phyloP scores from a whole-genome alignment of 306 rosid species.

The Psophocarpus tetragonolobus region DNA sequence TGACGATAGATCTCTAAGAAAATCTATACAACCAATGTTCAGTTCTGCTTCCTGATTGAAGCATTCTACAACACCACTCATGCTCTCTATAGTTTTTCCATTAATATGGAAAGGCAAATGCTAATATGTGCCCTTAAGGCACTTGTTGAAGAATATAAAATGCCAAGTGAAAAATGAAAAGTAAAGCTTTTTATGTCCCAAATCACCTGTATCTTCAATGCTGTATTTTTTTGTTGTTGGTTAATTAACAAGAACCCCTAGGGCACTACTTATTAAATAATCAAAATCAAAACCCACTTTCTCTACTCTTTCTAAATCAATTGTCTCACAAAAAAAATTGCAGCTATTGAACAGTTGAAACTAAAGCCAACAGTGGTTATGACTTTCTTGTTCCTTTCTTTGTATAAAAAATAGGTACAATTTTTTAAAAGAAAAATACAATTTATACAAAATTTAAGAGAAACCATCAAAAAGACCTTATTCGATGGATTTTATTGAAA shows the following conservation, averaged over 20 bases:
- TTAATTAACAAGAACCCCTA: neutral
- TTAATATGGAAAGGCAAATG: neutral
- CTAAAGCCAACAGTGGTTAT: neutral
- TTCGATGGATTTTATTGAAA: neutral
- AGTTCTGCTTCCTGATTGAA: neutral
- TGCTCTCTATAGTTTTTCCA: neutral
- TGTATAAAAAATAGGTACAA: neutral
- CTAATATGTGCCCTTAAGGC: neutral
- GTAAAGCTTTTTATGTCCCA: neutral
- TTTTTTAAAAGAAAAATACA: too few species aligned
- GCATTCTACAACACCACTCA: neutral
- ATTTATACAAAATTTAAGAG: neutral
- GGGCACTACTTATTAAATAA: neutral
- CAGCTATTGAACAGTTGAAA: neutral
- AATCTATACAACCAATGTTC: constrained; percentile 20
- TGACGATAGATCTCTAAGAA: constrained; percentile 12
- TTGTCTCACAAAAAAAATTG: neutral
- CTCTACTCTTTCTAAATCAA: constrained; percentile 13
- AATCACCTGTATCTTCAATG: neutral
- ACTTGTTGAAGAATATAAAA: neutral
- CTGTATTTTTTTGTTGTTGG: neutral
- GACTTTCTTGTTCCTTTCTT: neutral
- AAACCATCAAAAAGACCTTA: neutral
- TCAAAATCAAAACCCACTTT: constrained; percentile 17
- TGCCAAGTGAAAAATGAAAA: neutral